Base-by-base conservation (phyloP, 2,329 filamentous ascomycete genomes). In the Cladobotryum mycophilum region DNA sequence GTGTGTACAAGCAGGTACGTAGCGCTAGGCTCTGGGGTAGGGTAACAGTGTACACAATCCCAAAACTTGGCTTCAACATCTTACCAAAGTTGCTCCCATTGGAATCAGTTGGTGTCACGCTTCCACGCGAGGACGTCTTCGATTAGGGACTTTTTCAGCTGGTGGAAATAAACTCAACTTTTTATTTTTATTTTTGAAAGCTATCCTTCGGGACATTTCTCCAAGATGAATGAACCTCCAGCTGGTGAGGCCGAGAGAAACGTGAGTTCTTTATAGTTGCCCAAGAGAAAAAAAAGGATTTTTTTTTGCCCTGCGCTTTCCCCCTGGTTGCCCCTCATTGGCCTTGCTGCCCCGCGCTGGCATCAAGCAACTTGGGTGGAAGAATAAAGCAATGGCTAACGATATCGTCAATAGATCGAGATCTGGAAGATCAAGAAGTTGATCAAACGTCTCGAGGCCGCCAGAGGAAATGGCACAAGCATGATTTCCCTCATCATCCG, bases 401-500 rank as follows among this genome's bases (percentile, higher is more conserved):
- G 40, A 35, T 30, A 18, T 17, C 20, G 17, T 20, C n/a, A 33
- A 54, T 60, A 83, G 80, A 86, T 86, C 65, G 82, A 86, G 74
- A 86, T 85, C 76, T 91, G 87, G 88, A 96, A 99, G 86, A 91
- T 99, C 68, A 99, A 99, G 82, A 99, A 99, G 80, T 79, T 99
- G 68, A 96, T 99, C 76, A 99, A 97, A 77, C 88, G 93, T 65
- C 89, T 99, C 64, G 93, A 97, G 74, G 88, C 89, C 56, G 95
- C 95, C 62, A 83, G 95, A 70, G 93, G 93, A 70, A 99, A 99
- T 82, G 93, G 93, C 76, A 99, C 93, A 58, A 92, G 86, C 77
- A 99, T 99, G 93, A 99, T 99, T 74, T 97, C 92, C 58, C 82
- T 99, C 73, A 96, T 99, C 65, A 97, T 99, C 67, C 93, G 89